These are phyloP conservation scores for Chlamydomonas asymmetrica DNA, from an alignment of 139 green algal genomes.

Conservation along the genomic window DNA sequence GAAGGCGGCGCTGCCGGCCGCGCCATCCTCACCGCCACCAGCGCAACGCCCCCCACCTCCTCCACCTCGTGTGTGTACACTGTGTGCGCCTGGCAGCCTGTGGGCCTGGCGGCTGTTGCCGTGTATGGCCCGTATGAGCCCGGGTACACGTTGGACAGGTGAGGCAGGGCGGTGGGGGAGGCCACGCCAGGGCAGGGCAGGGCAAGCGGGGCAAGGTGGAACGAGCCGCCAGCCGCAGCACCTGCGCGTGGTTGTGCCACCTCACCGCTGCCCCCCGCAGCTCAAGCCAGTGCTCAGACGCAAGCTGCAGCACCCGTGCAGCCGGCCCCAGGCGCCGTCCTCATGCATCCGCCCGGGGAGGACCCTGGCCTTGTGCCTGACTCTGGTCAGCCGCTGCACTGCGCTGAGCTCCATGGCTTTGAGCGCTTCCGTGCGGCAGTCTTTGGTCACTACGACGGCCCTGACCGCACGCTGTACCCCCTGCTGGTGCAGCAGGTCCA, in stretches of 20 bases:
- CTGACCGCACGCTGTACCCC: not conserved
- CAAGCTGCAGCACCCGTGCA: not conserved
- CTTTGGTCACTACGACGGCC: constrained; percentile 9
- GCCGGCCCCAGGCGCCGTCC: not conserved
- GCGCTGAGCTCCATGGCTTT: constrained; percentile 27
- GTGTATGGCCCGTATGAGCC: not conserved
- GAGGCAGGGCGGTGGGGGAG: too few species aligned
- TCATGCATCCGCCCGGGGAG: not conserved
- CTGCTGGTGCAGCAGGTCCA: not conserved
- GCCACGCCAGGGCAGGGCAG: too few species aligned
- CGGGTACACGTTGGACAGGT: not conserved
- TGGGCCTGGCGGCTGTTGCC: not conserved
- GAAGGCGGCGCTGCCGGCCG: too few species aligned
- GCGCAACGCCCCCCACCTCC: not conserved
- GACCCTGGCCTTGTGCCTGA: too few species aligned
- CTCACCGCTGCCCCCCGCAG: not conserved
- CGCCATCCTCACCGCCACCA: too few species aligned
- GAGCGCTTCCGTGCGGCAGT: constrained; percentile 2
- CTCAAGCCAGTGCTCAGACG: not conserved
- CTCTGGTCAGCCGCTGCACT: too few species aligned
- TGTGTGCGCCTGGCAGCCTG: constrained; percentile 4
- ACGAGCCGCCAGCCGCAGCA: not conserved
- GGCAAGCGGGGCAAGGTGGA: too few species aligned
- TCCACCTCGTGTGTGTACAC: not conserved
- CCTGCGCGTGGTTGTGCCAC: not conserved